Conservation (phyloP, 2,329 filamentous ascomycete species). For the Xylariales sp. region DNA sequence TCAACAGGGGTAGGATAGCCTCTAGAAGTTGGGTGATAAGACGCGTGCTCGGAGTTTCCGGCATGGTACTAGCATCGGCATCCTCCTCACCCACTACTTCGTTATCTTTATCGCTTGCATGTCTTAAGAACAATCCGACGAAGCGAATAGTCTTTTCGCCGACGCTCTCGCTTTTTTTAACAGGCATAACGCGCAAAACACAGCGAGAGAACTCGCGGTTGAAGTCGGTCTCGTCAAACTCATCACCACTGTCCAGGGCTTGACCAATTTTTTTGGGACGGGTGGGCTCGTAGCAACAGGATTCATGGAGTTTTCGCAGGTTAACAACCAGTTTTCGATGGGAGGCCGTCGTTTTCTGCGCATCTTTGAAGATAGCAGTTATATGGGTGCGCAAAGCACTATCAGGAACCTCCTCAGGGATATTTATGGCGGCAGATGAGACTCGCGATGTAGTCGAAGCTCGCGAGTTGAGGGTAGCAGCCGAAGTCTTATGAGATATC, state of each 20-base stretch:
- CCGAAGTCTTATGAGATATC: constrained; percentile 34
- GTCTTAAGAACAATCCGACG: constrained; percentile 77
- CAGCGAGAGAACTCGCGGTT: constrained; percentile 82
- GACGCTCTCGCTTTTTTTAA: constrained; percentile 87
- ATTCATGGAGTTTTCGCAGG: constrained; percentile 85
- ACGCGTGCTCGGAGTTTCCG: constrained; percentile 79
- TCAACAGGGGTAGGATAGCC: constrained; percentile 69
- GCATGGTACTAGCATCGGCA: constrained; percentile 65
- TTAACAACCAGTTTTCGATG: constrained; percentile 87
- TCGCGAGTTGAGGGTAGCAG: constrained; percentile 31
- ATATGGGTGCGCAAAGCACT: constrained; percentile 71
- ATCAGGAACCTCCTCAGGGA: constrained; percentile 69
- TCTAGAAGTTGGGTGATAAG: constrained; percentile 72
- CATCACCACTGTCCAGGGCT: constrained; percentile 57
- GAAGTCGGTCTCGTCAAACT: constrained; percentile 82
- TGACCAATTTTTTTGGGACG: constrained; percentile 44
- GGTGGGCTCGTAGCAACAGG: constrained; percentile 65
- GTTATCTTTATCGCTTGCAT: constrained; percentile 66
- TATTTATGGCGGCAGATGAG: constrained; percentile 38
- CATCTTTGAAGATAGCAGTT: constrained; percentile 69
- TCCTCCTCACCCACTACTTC: constrained; percentile 62
- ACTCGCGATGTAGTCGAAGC: constrained; percentile 42
- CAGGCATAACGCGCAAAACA: constrained; percentile 72
- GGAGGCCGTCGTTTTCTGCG: constrained; percentile 83
- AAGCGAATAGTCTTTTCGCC: constrained; percentile 86